Conservation (phyloP, 2,329 filamentous ascomycete genomes). For the Alternaria postmessia region DNA sequence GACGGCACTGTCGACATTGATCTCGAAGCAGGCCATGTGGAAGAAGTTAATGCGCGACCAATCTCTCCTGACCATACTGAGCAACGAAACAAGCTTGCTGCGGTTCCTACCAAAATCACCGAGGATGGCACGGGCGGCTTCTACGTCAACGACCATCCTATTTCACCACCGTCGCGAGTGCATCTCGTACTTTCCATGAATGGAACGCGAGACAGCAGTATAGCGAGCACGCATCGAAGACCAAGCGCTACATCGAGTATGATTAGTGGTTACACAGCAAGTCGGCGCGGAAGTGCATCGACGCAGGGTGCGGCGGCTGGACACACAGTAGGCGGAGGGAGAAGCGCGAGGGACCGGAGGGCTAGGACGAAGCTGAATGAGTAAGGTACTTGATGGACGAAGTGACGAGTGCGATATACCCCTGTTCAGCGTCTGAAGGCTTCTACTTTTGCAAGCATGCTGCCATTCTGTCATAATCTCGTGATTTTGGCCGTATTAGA, state of each 20-base stretch:
- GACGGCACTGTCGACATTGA: constrained; percentile 15
- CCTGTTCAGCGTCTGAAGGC: background rate
- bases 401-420: background rate
- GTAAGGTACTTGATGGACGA: background rate
- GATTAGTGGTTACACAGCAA: background rate
- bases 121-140: constrained; percentile 27
- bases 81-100: constrained; percentile 4
- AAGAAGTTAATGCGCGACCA: constrained; percentile 5
- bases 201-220: constrained; percentile 21
- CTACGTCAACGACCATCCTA: constrained; percentile 22
- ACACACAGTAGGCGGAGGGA: constrained; percentile 27
- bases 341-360: constrained; percentile 37
- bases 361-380: constrained; percentile 23
- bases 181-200: constrained; percentile 14
- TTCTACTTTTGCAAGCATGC: too few species aligned
- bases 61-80: constrained; percentile 8
- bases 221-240: constrained; percentile 14
- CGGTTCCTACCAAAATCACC: constrained; percentile 9
- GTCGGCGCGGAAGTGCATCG: constrained; percentile 5
- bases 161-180: constrained; percentile 23
- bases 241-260: constrained; percentile 16
- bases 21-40: constrained; percentile 16
- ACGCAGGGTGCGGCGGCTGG: background rate
- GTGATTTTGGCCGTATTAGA: too few species aligned
- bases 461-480: too few species aligned